phyloP scores from a whole-genome alignment of 179 eudicot species.

The Pouteria campechiana region DNA sequence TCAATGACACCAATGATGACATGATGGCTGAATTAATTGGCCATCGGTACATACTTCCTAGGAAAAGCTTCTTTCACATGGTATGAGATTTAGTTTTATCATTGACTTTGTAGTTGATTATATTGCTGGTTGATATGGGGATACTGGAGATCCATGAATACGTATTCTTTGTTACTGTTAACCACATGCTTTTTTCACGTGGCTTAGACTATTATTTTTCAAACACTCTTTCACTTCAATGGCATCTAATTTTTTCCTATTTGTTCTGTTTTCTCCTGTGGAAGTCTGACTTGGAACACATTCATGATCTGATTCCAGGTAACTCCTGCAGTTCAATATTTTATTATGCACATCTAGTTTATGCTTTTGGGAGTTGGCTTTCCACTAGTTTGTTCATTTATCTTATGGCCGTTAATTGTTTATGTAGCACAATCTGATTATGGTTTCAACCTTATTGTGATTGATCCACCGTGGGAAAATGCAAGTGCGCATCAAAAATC shows the following conservation, averaged over 20 bases:
- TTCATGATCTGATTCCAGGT: constrained; percentile 76
- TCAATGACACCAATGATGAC: constrained; percentile 39
- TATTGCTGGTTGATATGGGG: no score
- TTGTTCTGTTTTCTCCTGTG: constrained; percentile 20
- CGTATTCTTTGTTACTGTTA: no score
- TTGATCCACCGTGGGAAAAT: constrained; percentile 99
- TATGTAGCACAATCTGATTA: constrained; percentile 17
- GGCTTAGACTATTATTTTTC: no score
- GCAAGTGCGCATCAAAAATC: constrained; percentile 82
- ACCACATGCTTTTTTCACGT: no score
- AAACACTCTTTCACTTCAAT: no score
- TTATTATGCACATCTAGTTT: constrained; percentile 9
- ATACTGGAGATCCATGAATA: no score
- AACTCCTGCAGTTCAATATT: constrained; percentile 16
- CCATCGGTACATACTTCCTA: constrained; percentile 54
- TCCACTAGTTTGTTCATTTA: neutral
- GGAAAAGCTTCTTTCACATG: constrained; percentile 71
- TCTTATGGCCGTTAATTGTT: neutral
- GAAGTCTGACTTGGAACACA: constrained; percentile 83
- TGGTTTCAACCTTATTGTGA: constrained; percentile 74
- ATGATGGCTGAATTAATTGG: constrained; percentile 54
- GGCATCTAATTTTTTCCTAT: no score
- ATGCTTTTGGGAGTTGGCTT: neutral
- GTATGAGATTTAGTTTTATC: constrained; percentile 23
- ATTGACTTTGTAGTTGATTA: no score